Evolutionary conservation across 192 early-diverging fungal species (phyloP).

Genomic region (Coemansia sp.): DNA sequence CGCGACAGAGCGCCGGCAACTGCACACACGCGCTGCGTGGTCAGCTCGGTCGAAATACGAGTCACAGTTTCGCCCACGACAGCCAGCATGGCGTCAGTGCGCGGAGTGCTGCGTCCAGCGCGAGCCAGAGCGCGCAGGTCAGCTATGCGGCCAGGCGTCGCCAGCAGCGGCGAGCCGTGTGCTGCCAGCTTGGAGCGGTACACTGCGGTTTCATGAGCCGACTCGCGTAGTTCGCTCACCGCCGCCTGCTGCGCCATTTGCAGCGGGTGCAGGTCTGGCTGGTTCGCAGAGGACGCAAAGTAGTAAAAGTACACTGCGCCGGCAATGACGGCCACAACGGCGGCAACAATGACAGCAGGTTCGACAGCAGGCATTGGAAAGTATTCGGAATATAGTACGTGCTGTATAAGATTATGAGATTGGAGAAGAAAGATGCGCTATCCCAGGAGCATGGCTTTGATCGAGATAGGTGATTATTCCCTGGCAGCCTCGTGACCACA

Average conservation of each 20-base stretch:
- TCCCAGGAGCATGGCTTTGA: background rate
- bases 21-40: slow-evolving; percentile 12
- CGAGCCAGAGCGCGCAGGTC: slow-evolving; percentile 35
- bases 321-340: slow-evolving; percentile 20
- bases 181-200: slow-evolving; percentile 47
- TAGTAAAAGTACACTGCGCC: slow-evolving; percentile 45
- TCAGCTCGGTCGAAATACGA: slow-evolving; percentile 12
- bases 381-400: background rate
- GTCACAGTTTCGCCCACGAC: slow-evolving; percentile 6
- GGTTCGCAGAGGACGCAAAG: slow-evolving; percentile 49
- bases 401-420: background rate
- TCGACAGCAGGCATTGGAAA: slow-evolving; percentile 24
- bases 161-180: slow-evolving; percentile 25
- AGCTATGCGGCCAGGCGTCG: slow-evolving; percentile 8
- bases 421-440: background rate
- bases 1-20: slow-evolving; percentile 25
- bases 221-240: slow-evolving; percentile 35
- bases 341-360: slow-evolving; percentile 23
- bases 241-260: slow-evolving; percentile 49
- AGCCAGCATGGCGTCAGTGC: slow-evolving; percentile 3
- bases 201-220: slow-evolving; percentile 28
- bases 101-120: slow-evolving; percentile 7
- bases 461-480: too few relatives aligned
- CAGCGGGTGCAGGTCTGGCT: slow-evolving; percentile 51
- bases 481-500: background rate